Percentiles rank a stretch among this genome's conserved stretches.
These are phyloP conservation scores for Candida germanica DNA, from an alignment of 805 yeast species.

Conservation along the genomic window DNA sequence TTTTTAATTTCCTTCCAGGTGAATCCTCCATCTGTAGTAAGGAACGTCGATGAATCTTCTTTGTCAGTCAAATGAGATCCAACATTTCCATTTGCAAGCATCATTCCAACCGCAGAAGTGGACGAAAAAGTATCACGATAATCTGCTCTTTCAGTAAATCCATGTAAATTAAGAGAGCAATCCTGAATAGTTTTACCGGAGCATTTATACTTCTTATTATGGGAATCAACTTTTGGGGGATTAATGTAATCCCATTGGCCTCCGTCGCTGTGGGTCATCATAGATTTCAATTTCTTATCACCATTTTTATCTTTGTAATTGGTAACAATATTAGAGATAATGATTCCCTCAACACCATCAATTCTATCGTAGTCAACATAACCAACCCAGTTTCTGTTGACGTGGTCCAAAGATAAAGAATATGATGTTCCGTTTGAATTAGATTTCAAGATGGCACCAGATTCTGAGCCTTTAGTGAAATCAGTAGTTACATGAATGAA, in stretches of 20 bases:
- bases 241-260: slow-evolving; percentile 72
- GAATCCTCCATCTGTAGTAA: slow-evolving; percentile 87
- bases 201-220: slow-evolving; percentile 58
- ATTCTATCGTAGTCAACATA: slow-evolving; percentile 87
- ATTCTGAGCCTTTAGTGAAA: slow-evolving; percentile 48
- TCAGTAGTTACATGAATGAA: slow-evolving; percentile 81
- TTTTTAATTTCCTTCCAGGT: slow-evolving; percentile 79
- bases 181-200: slow-evolving; percentile 44
- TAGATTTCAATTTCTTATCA: slow-evolving; percentile 61
- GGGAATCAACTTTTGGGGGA: slow-evolving; percentile 68
- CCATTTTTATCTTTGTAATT: slow-evolving; percentile 40
- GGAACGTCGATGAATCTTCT: slow-evolving; percentile 55
- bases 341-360: slow-evolving; percentile 80
- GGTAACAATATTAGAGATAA: slow-evolving; percentile 66
- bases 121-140: slow-evolving; percentile 84
- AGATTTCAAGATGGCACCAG: slow-evolving; percentile 80
- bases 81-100: slow-evolving; percentile 92
- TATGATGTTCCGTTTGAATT: slow-evolving; percentile 90
- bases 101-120: slow-evolving; percentile 81
- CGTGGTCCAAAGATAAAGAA: slow-evolving; percentile 62
- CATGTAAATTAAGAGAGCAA: slow-evolving; percentile 84
- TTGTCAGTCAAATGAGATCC: slow-evolving; percentile 59
- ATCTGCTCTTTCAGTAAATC: slow-evolving; percentile 84
- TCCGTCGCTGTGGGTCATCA: slow-evolving; percentile 87
- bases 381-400: slow-evolving; percentile 71